Percentiles rank a stretch among this genome's conserved stretches.
Conservation (phyloP, 2,329 filamentous ascomycete genomes). For the Amphichorda felina region DNA sequence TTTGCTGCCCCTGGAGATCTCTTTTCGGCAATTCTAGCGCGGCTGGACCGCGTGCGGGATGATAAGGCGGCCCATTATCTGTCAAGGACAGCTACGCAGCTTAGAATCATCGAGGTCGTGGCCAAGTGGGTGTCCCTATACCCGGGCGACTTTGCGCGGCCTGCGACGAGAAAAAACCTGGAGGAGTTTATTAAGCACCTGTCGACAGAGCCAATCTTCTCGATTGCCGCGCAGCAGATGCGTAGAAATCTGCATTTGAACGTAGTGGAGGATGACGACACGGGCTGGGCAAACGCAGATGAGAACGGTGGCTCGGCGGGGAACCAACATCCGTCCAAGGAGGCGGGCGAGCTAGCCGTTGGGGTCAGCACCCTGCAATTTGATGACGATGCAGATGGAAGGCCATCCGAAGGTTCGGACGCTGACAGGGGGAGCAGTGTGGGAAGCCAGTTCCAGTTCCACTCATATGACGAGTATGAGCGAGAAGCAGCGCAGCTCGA, state of each 20-base stretch:
- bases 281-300: slow-evolving; percentile 82
- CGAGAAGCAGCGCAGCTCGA: slow-evolving; percentile 62
- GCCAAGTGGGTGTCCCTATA: slow-evolving; percentile 85
- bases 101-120: slow-evolving; percentile 72
- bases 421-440: slow-evolving; percentile 24
- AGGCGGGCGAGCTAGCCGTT: slow-evolving; percentile 22
- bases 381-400: slow-evolving; percentile 30
- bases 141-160: slow-evolving; percentile 83
- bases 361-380: slow-evolving; percentile 37
- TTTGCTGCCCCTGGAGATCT: slow-evolving; percentile 76
- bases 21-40: slow-evolving; percentile 64
- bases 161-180: slow-evolving; percentile 58
- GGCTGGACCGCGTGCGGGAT: slow-evolving; percentile 59
- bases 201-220: slow-evolving; percentile 69
- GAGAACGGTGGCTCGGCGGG: slow-evolving; percentile 26
- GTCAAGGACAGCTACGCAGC: slow-evolving; percentile 66
- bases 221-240: slow-evolving; percentile 78
- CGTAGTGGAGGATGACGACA: slow-evolving; percentile 79
- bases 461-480: slow-evolving; percentile 69
- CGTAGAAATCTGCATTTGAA: slow-evolving; percentile 59
- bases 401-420: slow-evolving; percentile 34
- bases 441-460: slow-evolving; percentile 41
- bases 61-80: slow-evolving; percentile 58
- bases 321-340: slow-evolving; percentile 22
- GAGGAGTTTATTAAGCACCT: slow-evolving; percentile 65